Base-by-base conservation (phyloP, 306 rosid species). In the Prinsepia uniflora region DNA sequence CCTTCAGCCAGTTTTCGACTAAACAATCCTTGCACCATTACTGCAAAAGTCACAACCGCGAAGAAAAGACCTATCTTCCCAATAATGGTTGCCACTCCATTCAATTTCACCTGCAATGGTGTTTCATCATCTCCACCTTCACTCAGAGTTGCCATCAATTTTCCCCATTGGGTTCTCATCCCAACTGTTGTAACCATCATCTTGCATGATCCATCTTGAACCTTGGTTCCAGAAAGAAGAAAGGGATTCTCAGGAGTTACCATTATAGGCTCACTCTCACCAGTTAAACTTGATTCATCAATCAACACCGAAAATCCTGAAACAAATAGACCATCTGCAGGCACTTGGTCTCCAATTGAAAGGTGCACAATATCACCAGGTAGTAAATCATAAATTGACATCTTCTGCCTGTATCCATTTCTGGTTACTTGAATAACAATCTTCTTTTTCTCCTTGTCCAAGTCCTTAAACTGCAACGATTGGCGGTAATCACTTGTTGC, bases 121-220 rank as follows among this genome's bases (percentile, higher is more conserved):
- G 99, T 94, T 82, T 94, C 99, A 76, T 94, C 99, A 63, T 87
- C 97, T 62, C 99, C 99, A 1, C 97, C 97, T 85, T 94, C 96
- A 73, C 90, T 86, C 40, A 94, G 96, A 63, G 99, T 94, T 34
- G 95, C 99, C 92, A 90, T 91, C 82, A 94, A 72, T 75, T 94
- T 94, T 11, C 99, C 99, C 99, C 99, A 94, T 74, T 94, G 97
- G 70, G 99, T 94, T 83, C 91, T 87, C 99, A 94, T 94, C 67
- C 99, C 99, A 7, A 90, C 99, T 11, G 90, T 89, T 48, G 97
- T 94, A 17, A 94, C 75, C 85, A 94, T 60, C 99, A 94, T 89
- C 86, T 87, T 89, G 82, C 96, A 87, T 20, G 96, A 89, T 77
- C 96, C 99, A 78, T 91, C 97, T 86, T 87, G 97, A 67, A 94